Evolutionary conservation across 1,284 basidiomycete species (phyloP).

Genomic region (Acaromyces ingoldii): DNA sequence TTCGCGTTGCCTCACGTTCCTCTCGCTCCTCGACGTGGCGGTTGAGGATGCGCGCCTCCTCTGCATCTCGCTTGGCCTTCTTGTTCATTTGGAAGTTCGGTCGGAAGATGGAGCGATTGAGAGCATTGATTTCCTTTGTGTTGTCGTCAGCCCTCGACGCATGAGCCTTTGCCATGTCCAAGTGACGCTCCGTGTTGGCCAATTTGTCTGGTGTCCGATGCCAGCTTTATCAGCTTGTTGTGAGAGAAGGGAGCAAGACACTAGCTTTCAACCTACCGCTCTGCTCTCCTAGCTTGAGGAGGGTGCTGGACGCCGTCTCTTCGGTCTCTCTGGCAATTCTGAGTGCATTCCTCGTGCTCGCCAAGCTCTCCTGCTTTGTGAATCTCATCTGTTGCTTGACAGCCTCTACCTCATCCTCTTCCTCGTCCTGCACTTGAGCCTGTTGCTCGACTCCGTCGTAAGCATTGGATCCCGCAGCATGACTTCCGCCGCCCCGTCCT

Average conservation of each 20-base stretch:
- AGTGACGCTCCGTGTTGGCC: constrained; percentile 90
- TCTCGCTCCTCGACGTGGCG: constrained; percentile 84
- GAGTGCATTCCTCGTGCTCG: constrained; percentile 85
- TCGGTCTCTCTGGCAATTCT: constrained; percentile 89
- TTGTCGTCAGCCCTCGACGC: constrained; percentile 84
- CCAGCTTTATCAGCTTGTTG: not conserved
- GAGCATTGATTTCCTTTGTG: constrained; percentile 85
- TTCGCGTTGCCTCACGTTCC: constrained; percentile 59
- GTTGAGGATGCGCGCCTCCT: constrained; percentile 78
- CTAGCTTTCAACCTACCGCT: constrained; percentile 66
- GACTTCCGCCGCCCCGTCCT: constrained; percentile 2
- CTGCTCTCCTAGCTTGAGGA: constrained; percentile 84
- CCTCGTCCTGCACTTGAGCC: constrained; percentile 61
- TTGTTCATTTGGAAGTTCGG: constrained; percentile 51
- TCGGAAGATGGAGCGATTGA: constrained; percentile 91
- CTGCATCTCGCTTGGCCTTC: constrained; percentile 78
- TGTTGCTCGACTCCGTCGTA: constrained; percentile 31
- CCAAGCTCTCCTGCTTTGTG: constrained; percentile 88
- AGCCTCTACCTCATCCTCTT: constrained; percentile 91
- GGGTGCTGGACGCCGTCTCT: constrained; percentile 84
- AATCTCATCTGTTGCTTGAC: constrained; percentile 89
- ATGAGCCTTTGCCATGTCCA: constrained; percentile 88
- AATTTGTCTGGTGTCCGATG: constrained; percentile 57
- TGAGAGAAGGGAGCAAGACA: not conserved
- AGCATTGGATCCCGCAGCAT: too few species aligned